Conservation (phyloP, 495 filamentous ascomycete species). For the Lasiosphaeria ovina region DNA sequence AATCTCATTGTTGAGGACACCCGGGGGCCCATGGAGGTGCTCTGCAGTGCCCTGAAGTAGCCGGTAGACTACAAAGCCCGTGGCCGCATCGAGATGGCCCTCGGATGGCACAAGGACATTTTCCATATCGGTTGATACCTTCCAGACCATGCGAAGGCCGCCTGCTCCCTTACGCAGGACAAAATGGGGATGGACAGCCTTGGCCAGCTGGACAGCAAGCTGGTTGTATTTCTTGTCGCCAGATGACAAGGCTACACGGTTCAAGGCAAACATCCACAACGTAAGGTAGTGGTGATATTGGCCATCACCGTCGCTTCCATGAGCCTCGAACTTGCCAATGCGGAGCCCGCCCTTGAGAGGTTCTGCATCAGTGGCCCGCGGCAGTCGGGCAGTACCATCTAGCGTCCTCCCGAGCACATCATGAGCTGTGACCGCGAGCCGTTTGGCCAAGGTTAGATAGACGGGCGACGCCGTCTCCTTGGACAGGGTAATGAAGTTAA, state of each 20-base stretch:
- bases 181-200: slow-evolving; percentile 59
- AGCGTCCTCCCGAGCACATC: slow-evolving; percentile 54
- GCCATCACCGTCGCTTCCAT: slow-evolving; percentile 58
- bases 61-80: slow-evolving; percentile 57
- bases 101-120: slow-evolving; percentile 51
- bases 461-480: slow-evolving; percentile 34
- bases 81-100: slow-evolving; percentile 61
- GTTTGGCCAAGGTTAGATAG: slow-evolving; percentile 55
- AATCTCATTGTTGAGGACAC: slow-evolving; percentile 52
- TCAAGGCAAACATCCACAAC: slow-evolving; percentile 70
- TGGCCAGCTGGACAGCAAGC: slow-evolving; percentile 56
- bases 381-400: slow-evolving; percentile 48
- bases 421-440: slow-evolving; percentile 56
- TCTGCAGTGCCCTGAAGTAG: slow-evolving; percentile 50
- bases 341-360: slow-evolving; percentile 61
- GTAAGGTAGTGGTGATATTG: slow-evolving; percentile 70
- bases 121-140: slow-evolving; percentile 55
- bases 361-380: slow-evolving; percentile 52
- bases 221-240: slow-evolving; percentile 51
- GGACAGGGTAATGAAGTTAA: slow-evolving; percentile 64
- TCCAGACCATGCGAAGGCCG: slow-evolving; percentile 59
- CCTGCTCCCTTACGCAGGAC: slow-evolving; percentile 37
- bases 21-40: slow-evolving; percentile 18
- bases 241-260: slow-evolving; percentile 54
- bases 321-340: slow-evolving; percentile 57